Conservation (phyloP, 345 rosid genomes). For the Populus pruinosa region DNA sequence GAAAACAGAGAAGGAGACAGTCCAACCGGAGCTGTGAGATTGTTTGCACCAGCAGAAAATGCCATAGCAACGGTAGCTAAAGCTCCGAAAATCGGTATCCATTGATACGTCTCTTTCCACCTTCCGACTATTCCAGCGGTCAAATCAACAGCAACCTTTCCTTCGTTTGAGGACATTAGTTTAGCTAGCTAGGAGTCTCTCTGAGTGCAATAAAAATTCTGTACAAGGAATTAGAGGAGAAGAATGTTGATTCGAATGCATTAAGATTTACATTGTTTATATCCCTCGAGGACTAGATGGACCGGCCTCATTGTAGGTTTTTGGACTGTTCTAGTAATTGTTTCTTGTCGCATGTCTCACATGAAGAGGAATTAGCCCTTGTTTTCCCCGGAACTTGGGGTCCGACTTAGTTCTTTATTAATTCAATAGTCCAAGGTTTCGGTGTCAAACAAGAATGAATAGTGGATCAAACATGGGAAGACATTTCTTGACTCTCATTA, state of each 20-base stretch:
- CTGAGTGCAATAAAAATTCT: too few species aligned
- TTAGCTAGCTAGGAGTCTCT: too few species aligned
- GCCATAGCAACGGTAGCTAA: constrained; percentile 27
- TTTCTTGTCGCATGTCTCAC: background rate
- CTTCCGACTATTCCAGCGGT: constrained; percentile 13
- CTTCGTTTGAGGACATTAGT: constrained; percentile 8
- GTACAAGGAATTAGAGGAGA: too few species aligned
- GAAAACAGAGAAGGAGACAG: background rate
- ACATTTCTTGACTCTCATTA: too few species aligned
- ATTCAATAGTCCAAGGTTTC: background rate
- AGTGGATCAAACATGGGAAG: too few species aligned
- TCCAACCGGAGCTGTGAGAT: constrained; percentile 31
- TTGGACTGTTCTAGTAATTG: background rate
- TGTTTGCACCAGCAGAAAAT: constrained; percentile 32
- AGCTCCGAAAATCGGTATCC: constrained; percentile 32
- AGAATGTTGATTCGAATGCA: too few species aligned
- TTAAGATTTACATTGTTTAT: background rate
- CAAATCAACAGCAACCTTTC: constrained; percentile 22
- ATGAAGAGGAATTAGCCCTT: background rate
- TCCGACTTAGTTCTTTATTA: too few species aligned
- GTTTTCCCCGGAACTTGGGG: background rate
- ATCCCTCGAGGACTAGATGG: background rate
- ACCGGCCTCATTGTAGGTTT: background rate
- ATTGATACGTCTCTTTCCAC: constrained; percentile 31
- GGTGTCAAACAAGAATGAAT: background rate